Conservation (phyloP, 1,284 basidiomycete genomes). For the Coniferiporia weirii region DNA sequence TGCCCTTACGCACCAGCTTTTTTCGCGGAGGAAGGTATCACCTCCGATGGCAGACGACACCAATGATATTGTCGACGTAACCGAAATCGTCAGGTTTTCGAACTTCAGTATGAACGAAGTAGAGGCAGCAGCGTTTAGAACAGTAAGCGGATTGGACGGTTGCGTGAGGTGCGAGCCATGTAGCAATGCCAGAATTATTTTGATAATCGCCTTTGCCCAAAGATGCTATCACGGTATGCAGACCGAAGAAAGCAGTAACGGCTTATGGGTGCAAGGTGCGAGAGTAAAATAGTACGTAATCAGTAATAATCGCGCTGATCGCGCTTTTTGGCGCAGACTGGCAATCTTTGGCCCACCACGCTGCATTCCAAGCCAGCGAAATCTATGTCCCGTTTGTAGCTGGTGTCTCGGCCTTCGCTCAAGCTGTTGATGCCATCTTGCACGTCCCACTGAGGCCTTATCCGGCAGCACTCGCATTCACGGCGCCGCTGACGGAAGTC, state of each 20-base stretch:
- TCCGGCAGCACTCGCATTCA: conserved; percentile 3
- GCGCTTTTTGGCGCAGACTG: conserved; percentile 2
- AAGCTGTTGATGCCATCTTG: conserved; percentile 1
- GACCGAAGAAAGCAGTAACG: neutral
- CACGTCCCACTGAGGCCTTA: conserved; percentile 12
- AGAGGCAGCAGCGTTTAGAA: conserved; percentile 7
- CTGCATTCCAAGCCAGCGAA: conserved; percentile 12
- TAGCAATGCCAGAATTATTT: neutral
- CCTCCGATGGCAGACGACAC: neutral
- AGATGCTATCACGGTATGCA: conserved; percentile 10
- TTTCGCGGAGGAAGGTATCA: neutral
- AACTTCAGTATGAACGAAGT: conserved; percentile 6
- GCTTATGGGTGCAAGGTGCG: conserved; percentile 11
- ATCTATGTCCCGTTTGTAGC: conserved; percentile 13
- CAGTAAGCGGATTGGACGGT: conserved; percentile 10
- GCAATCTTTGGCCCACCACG: conserved; percentile 13
- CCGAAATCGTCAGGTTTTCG: conserved; percentile 8
- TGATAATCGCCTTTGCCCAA: neutral
- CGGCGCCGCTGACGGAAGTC: conserved; percentile 11
- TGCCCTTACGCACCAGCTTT: neutral
- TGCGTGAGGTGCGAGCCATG: conserved; percentile 12
- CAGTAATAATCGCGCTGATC: neutral
- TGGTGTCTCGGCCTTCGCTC: conserved; percentile 4
- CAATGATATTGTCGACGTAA: neutral
- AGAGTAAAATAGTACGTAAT: neutral